Percentiles rank a stretch among this genome's conserved stretches.
These are phyloP conservation scores for Silene uniflora DNA, from an alignment of 148 eudicot genomes.

Conservation along the genomic window DNA sequence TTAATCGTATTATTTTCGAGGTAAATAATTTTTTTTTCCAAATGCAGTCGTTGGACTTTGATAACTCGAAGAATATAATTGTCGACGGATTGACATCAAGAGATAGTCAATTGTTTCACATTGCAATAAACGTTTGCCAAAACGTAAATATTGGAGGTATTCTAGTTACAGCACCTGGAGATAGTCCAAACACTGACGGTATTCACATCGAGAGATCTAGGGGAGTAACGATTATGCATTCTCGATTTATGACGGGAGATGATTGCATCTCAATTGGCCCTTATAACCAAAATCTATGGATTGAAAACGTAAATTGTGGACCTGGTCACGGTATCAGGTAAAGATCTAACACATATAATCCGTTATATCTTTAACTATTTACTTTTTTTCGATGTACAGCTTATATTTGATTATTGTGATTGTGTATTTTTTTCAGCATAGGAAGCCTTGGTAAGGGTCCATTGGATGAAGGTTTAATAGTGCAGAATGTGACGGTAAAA, in stretches of 20 bases:
- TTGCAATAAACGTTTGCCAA: slow-evolving; percentile 32
- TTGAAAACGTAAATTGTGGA: slow-evolving; percentile 42
- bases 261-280: slow-evolving; percentile 56
- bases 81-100: slow-evolving; percentile 35
- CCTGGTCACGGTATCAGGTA: slow-evolving; percentile 50
- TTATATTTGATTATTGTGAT: not conserved
- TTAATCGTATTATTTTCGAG: too few species aligned
- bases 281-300: slow-evolving; percentile 35
- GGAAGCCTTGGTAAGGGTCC: slow-evolving; percentile 37
- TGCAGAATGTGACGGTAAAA: slow-evolving; percentile 42
- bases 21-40: too few species aligned
- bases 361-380: too few species aligned
- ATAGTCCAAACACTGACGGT: slow-evolving; percentile 39
- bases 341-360: too few species aligned
- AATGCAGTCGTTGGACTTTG: slow-evolving; percentile 32
- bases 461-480: slow-evolving; percentile 33
- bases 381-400: too few species aligned
- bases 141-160: slow-evolving; percentile 31
- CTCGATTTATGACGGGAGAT: slow-evolving; percentile 44
- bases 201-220: slow-evolving; percentile 30
- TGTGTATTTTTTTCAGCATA: slow-evolving; percentile 24
- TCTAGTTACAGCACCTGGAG: slow-evolving; percentile 22
- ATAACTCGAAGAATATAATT: slow-evolving; percentile 38
- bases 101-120: slow-evolving; percentile 48
- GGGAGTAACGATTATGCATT: slow-evolving; percentile 30